phyloP scores from a whole-genome alignment of 495 filamentous ascomycete species.

The Xylaria grammica region DNA sequence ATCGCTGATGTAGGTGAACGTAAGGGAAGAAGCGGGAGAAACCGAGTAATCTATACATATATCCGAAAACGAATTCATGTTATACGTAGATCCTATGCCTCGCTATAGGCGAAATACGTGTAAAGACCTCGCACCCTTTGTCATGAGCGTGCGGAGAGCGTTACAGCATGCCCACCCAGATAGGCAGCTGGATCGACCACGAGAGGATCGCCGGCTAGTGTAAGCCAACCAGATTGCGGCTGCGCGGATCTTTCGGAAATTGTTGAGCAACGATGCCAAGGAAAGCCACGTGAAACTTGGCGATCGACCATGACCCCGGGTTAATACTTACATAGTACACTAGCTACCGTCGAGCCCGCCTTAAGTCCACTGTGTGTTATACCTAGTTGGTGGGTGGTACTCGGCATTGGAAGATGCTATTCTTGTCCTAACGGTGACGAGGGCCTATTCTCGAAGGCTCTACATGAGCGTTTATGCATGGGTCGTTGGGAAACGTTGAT shows the following conservation, averaged over 20 bases:
- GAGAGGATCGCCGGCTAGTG: not conserved
- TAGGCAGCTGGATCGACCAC: not conserved
- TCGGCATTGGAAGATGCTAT: conserved; percentile 13
- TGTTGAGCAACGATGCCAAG: not conserved
- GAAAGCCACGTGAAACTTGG: conserved; percentile 23
- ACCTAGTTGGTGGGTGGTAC: not conserved
- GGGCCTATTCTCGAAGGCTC: not conserved
- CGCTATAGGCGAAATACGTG: not conserved
- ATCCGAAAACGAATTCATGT: not conserved
- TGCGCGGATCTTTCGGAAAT: conserved; percentile 18
- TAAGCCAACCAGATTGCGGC: not conserved
- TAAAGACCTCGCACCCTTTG: no score
- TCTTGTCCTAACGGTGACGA: conserved; percentile 4
- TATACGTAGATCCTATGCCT: not conserved
- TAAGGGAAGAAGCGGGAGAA: not conserved
- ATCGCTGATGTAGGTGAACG: not conserved
- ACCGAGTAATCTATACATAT: not conserved
- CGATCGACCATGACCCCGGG: conserved; percentile 7
- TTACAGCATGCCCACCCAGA: not conserved
- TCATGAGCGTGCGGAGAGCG: not conserved
- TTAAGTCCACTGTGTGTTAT: no score
- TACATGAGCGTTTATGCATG: conserved; percentile 13
- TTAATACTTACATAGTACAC: not conserved
- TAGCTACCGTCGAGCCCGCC: no score
- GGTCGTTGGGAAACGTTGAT: conserved; percentile 12